Conservation (phyloP, 371 early-diverging fungal species). For the Choanephora cucurbitarum region DNA sequence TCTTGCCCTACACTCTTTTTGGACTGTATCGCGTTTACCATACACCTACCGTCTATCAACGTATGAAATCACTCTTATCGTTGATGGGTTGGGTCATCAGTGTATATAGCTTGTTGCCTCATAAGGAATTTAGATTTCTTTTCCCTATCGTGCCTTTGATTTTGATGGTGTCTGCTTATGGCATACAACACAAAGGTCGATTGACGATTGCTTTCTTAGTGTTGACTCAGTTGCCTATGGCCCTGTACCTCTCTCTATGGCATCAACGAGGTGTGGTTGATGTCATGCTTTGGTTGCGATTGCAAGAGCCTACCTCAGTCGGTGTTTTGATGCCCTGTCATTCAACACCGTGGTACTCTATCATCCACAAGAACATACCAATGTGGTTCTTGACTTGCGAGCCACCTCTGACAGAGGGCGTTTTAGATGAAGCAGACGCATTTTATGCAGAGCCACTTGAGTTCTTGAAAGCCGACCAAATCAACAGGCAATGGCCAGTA, state of each 20-base stretch:
- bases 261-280: constrained; percentile 95
- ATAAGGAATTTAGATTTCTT: constrained; percentile 95
- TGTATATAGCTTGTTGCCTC: constrained; percentile 76
- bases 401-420: constrained; percentile 69
- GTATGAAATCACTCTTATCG: constrained; percentile 19
- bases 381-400: constrained; percentile 92
- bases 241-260: constrained; percentile 66
- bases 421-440: constrained; percentile 79
- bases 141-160: constrained; percentile 82
- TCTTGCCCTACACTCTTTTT: constrained; percentile 59
- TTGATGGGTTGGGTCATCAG: constrained; percentile 51
- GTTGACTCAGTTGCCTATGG: constrained; percentile 68
- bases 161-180: constrained; percentile 63
- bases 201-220: constrained; percentile 37
- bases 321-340: constrained; percentile 93
- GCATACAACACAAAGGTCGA: constrained; percentile 35
- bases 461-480: constrained; percentile 48
- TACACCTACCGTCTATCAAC: constrained; percentile 8
- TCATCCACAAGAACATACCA: constrained; percentile 57
- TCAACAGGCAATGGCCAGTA: constrained; percentile 44
- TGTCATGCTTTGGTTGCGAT: constrained; percentile 73
- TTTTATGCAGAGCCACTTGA: constrained; percentile 72
- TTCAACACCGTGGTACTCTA: constrained; percentile 88
- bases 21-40: constrained; percentile 22
- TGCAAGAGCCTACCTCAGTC: constrained; percentile 34